Evolutionary conservation across 2,329 filamentous ascomycete species (phyloP), one percentile per base, ranked within the genome.

Genomic region (Colletotrichum musicola): DNA sequence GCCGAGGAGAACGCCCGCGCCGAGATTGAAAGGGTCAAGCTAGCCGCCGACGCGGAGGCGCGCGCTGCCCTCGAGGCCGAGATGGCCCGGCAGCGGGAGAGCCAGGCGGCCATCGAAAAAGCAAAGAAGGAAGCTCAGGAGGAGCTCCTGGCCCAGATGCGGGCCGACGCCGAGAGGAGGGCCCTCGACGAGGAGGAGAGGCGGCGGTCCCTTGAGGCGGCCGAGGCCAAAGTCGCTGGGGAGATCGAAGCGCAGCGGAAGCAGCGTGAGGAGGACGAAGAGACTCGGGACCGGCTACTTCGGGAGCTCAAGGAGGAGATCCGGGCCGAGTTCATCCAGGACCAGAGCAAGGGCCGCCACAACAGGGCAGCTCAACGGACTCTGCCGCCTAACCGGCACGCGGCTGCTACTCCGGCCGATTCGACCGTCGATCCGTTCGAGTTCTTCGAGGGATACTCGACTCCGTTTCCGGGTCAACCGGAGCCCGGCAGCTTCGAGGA

Each of bases 11-110:
- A 73, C 3, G 68, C 81, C 5, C 79, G 81, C 64, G 74, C 78
- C 30, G 75, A 81, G 49, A 77, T 75, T 0, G 78, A 80, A 2
- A 64, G 64, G 0, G 66, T 77, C 70, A 79, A 79, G 74, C 75
- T 75, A 6, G 71, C 69, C 20, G 58, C 80, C 46, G 79, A 81
- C 53, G 73, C 75, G 12, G 75, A 73, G 44, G 77, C 76, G 6
- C 59, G 69, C 47, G 72, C 63, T 12, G 62, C 71, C 54, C 62
- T 77, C 3, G 73, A 78, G 27, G 25, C 22, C 49, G 49, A 53
- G 25, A 16, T 6, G 12, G 6, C 30, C 13, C 49, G 49, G 13
- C 22, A 27, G 6, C 22, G 25, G 5, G 10, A 27, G 22, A 13
- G n/a, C 6, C 49, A n/a, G n/a, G 49, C 16, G 27, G 25, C 49